These are phyloP conservation scores for Sporothrix sp. DNA, from an alignment of 2,329 filamentous ascomycete genomes.

Conservation along the genomic window DNA sequence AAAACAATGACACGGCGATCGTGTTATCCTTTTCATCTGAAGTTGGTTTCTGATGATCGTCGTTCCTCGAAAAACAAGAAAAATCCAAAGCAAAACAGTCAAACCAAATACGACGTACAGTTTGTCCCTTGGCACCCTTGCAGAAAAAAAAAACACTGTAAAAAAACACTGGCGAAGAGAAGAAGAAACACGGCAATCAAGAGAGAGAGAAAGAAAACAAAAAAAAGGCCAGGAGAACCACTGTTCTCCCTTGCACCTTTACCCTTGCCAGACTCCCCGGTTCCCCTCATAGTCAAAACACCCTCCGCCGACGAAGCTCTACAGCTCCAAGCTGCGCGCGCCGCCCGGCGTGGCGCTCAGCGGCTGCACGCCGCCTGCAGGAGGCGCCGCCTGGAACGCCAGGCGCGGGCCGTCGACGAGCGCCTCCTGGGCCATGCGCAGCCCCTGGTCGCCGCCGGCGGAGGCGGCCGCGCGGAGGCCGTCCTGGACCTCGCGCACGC, in stretches of 20 bases:
- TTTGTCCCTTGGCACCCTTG: constrained; percentile 7
- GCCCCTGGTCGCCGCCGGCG: constrained; percentile 40
- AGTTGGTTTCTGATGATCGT: no score
- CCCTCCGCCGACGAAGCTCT: constrained; percentile 11
- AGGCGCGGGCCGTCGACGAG: constrained; percentile 42
- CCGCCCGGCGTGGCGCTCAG: constrained; percentile 41
- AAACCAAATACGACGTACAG: not conserved
- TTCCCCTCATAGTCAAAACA: not conserved
- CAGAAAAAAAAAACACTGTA: not conserved
- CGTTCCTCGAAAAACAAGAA: no score
- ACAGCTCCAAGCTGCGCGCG: constrained; percentile 50
- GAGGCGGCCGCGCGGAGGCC: constrained; percentile 49
- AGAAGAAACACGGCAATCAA: not conserved
- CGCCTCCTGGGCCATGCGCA: constrained; percentile 38
- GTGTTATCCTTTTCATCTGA: no score
- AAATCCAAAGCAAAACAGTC: not conserved
- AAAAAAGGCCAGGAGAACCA: not conserved
- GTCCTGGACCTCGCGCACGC: constrained; percentile 75
- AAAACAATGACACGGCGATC: no score
- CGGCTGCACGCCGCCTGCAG: constrained; percentile 39
- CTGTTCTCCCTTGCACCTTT: no score
- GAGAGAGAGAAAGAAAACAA: not conserved
- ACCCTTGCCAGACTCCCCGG: no score
- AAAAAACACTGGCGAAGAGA: not conserved
- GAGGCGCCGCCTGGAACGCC: constrained; percentile 40